These are phyloP conservation scores for Fusarium liriodendri DNA, from an alignment of 2,329 filamentous ascomycete genomes.

Conservation along the genomic window DNA sequence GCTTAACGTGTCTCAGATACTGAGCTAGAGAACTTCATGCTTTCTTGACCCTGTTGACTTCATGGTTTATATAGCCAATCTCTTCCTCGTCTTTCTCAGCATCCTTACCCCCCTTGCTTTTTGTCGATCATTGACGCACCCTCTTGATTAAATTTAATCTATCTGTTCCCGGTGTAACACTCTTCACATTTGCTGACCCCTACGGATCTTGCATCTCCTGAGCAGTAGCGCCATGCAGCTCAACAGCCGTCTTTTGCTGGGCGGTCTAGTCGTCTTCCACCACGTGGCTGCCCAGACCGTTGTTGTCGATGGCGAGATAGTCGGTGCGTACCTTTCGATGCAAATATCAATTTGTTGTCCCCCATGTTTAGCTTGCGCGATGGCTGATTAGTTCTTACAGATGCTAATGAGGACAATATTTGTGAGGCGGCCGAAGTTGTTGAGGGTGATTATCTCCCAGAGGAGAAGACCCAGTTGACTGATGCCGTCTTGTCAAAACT, in stretches of 20 bases:
- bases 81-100: not conserved
- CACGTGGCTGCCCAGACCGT: conserved; percentile 23
- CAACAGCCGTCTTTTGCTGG: conserved; percentile 6
- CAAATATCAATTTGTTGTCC: not conserved
- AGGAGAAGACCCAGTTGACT: conserved; percentile 35
- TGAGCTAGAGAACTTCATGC: not conserved
- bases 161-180: not conserved
- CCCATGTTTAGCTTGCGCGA: not conserved
- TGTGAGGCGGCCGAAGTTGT: conserved; percentile 20
- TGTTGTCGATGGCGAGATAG: conserved; percentile 21
- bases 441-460: conserved; percentile 23
- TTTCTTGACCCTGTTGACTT: not conserved
- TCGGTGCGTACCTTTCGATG: conserved; percentile 9
- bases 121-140: not conserved
- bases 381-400: conserved; percentile 3
- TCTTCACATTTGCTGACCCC: not conserved
- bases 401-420: conserved; percentile 12
- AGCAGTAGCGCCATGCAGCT: conserved; percentile 22
- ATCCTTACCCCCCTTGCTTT: not conserved
- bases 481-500: conserved; percentile 18
- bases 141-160: not conserved
- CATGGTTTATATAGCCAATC: not conserved
- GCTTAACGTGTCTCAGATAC: not conserved
- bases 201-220: not conserved
- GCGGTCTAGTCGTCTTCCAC: conserved; percentile 16